phyloP scores from a whole-genome alignment of 2,329 filamentous ascomycete species.

The Colletotrichum cereale region DNA sequence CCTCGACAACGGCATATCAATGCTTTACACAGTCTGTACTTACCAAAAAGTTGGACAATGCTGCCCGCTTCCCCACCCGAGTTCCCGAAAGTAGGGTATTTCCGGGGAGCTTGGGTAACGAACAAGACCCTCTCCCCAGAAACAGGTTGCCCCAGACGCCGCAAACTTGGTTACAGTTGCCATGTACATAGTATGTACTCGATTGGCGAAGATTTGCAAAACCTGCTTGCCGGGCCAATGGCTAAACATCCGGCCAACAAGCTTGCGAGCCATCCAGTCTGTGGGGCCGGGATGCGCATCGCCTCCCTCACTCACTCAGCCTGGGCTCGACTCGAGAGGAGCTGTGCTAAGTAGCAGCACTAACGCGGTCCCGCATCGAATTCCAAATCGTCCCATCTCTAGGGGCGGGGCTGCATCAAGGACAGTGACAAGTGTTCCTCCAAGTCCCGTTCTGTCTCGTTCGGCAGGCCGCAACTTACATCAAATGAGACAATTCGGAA shows the following conservation, averaged over 20 bases:
- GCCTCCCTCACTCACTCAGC: not conserved
- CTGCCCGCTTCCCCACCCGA: slow-evolving; percentile 14
- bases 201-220: slow-evolving; percentile 27
- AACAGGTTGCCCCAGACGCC: slow-evolving; percentile 1
- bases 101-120: slow-evolving; percentile 5
- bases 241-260: slow-evolving; percentile 8
- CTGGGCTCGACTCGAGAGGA: slow-evolving; percentile 28
- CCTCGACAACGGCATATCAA: not conserved
- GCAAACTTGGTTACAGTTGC: not conserved
- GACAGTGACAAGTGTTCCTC: slow-evolving; percentile 13
- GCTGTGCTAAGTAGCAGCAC: slow-evolving; percentile 34
- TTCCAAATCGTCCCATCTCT: slow-evolving; percentile 36
- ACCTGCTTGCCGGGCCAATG: not conserved
- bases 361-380: slow-evolving; percentile 32
- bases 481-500: not conserved
- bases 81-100: slow-evolving; percentile 2
- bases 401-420: slow-evolving; percentile 19
- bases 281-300: slow-evolving; percentile 1
- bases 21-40: not conserved
- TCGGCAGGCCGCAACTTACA: slow-evolving; percentile 12
- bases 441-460: slow-evolving; percentile 9
- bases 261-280: not conserved
- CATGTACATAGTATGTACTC: not conserved
- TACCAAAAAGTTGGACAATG: not conserved
- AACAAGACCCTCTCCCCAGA: slow-evolving; percentile 5